Conservation (phyloP, 805 yeast genomes). For the Blastobotrys robertii region DNA sequence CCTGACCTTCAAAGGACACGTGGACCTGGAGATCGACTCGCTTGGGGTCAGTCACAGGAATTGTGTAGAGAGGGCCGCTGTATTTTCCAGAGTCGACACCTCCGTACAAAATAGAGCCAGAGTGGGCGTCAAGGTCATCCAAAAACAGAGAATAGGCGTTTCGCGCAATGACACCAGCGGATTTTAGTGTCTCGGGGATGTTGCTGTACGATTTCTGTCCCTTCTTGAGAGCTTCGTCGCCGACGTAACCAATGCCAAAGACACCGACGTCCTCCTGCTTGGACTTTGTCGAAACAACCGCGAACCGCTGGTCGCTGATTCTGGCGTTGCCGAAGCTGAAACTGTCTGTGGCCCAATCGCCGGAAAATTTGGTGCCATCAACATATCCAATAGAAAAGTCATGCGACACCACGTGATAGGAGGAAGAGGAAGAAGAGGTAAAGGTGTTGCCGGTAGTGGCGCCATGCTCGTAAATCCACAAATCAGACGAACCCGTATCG, state of each 20-base stretch:
- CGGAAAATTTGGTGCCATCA: constrained; percentile 40
- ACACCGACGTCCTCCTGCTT: constrained; percentile 45
- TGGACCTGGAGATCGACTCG: constrained; percentile 25
- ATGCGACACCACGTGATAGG: constrained; percentile 19
- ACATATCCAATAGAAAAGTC: constrained; percentile 28
- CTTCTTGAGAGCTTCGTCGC: constrained; percentile 15
- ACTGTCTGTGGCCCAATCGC: constrained; percentile 21
- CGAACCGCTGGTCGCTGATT: constrained; percentile 46
- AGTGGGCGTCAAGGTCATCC: constrained; percentile 27
- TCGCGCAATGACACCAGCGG: constrained; percentile 44
- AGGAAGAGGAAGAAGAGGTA: constrained; percentile 18
- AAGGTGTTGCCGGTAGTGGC: constrained; percentile 24
- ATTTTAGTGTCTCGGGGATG: constrained; percentile 46
- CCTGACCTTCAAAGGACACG: constrained; percentile 5
- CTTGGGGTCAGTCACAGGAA: constrained; percentile 22
- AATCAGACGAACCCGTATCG: constrained; percentile 62
- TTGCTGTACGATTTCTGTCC: constrained; percentile 37
- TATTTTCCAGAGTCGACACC: constrained; percentile 40
- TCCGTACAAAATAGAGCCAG: constrained; percentile 33
- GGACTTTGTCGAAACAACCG: constrained; percentile 57
- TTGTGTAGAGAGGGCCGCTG: constrained; percentile 28
- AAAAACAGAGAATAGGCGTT: constrained; percentile 54
- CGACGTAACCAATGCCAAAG: constrained; percentile 28
- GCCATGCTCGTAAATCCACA: constrained; percentile 36
- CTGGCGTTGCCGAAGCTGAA: constrained; percentile 5